phyloP scores from a whole-genome alignment of 2,329 filamentous ascomycete genomes.

The Beauveria asiatica region DNA sequence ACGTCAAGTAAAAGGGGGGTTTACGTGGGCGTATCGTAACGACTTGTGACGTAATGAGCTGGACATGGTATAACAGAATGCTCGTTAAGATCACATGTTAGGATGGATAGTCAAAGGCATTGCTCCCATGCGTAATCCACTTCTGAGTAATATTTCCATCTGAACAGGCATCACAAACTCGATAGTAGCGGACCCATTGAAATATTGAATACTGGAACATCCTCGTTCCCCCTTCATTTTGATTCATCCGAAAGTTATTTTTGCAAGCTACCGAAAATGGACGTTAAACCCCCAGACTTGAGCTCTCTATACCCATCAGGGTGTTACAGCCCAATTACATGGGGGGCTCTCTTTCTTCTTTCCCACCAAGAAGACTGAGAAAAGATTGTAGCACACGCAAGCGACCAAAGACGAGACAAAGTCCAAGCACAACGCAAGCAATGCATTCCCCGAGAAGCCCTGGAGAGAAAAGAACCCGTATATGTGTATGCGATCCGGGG shows the following conservation, averaged over 20 bases:
- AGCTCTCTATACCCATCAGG: background rate
- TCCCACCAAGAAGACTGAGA: conserved; percentile 12
- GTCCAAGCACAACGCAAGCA: conserved; percentile 11
- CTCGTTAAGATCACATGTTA: background rate
- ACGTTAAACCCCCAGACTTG: conserved; percentile 3
- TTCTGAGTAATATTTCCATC: background rate
- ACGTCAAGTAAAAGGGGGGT: background rate
- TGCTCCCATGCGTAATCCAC: background rate
- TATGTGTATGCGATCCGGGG: background rate
- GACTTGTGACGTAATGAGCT: background rate
- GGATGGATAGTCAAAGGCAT: background rate
- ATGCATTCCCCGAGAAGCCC: conserved; percentile 6
- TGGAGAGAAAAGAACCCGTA: background rate
- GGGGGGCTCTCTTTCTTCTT: conserved; percentile 9
- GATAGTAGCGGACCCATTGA: background rate
- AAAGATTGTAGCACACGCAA: conserved; percentile 11
- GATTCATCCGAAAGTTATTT: conserved; percentile 7
- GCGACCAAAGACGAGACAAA: conserved; percentile 8
- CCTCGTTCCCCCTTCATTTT: conserved; percentile 6
- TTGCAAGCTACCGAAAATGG: conserved; percentile 12
- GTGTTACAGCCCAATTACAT: background rate
- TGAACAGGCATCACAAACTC: background rate
- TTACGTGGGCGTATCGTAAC: background rate
- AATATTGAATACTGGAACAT: background rate
- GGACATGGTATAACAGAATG: background rate